phyloP scores from a whole-genome alignment of 2,329 filamentous ascomycete species.

The Penicillium glabrum region DNA sequence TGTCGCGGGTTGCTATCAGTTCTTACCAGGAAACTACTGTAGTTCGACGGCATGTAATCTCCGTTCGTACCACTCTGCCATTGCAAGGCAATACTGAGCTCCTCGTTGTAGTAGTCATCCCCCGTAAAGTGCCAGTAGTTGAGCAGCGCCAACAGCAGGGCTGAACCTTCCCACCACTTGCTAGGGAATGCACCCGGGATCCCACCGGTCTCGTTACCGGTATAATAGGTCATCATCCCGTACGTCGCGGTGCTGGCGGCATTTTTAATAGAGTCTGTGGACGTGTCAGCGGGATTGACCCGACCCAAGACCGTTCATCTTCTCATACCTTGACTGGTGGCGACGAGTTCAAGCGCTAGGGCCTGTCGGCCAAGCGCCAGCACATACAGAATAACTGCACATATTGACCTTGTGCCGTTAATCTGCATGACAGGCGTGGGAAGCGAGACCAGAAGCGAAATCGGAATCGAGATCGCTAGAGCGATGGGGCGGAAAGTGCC shows the following conservation, averaged over 20 bases:
- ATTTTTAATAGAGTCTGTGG: conserved; percentile 43
- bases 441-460: neutral
- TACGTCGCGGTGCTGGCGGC: conserved; percentile 46
- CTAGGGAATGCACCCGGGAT: conserved; percentile 61
- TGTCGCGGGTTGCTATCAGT: neutral
- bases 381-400: conserved; percentile 8
- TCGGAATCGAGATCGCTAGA: neutral
- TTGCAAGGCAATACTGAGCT: conserved; percentile 47
- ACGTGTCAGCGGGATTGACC: neutral
- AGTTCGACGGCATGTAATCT: conserved; percentile 40
- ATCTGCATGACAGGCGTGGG: conserved; percentile 4
- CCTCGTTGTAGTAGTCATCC: conserved; percentile 62
- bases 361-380: conserved; percentile 1
- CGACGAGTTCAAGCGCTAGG: conserved; percentile 8
- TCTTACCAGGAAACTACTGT: conserved; percentile 30
- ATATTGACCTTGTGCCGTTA: conserved; percentile 7
- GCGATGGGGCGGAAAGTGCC: neutral
- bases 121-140: conserved; percentile 71
- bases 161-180: conserved; percentile 75
- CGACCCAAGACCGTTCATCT: neutral
- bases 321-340: conserved; percentile 8
- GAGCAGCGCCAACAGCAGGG: conserved; percentile 67
- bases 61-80: conserved; percentile 34
- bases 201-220: conserved; percentile 51
- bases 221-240: conserved; percentile 54